Conservation (phyloP, 148 eudicot genomes). For the Rhododendron ferrugineum region DNA sequence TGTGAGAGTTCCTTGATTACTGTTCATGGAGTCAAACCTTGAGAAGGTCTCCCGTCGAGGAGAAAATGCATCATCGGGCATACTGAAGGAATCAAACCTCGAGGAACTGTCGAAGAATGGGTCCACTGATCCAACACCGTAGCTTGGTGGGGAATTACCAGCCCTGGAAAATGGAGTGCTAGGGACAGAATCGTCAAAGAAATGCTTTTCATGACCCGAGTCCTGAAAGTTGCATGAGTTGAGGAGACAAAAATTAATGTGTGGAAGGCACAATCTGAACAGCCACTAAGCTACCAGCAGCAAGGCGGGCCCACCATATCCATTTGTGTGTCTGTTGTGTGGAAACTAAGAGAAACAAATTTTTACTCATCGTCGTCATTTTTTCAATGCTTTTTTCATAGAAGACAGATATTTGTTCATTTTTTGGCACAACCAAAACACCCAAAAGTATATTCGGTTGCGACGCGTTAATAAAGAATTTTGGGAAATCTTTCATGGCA, state of each 20-base stretch:
- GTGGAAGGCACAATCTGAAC: not conserved
- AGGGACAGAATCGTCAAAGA: conserved; percentile 88
- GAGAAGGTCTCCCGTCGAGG: conserved; percentile 50
- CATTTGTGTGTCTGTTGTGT: too few species aligned
- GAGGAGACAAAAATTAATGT: not conserved
- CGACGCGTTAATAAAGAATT: not conserved
- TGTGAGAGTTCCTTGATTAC: conserved; percentile 52
- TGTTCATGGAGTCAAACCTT: conserved; percentile 54
- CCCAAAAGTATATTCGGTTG: not conserved
- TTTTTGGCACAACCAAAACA: not conserved
- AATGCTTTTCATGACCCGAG: conserved; percentile 48
- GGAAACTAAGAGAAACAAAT: not conserved
- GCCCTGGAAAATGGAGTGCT: conserved; percentile 69
- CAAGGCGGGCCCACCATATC: not conserved
- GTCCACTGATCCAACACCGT: conserved; percentile 53
- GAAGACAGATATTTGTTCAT: not conserved
- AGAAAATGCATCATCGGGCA: conserved; percentile 12
- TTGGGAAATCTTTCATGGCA: not conserved
- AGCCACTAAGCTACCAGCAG: not conserved
- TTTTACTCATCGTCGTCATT: not conserved
- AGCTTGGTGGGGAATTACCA: conserved; percentile 64
- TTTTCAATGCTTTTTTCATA: not conserved
- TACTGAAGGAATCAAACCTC: conserved; percentile 47
- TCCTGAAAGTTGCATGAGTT: conserved; percentile 38
- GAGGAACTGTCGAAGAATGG: conserved; percentile 59